Evolutionary conservation across 345 rosid species (phyloP).

Genomic region (Gossypium arboreum): DNA sequence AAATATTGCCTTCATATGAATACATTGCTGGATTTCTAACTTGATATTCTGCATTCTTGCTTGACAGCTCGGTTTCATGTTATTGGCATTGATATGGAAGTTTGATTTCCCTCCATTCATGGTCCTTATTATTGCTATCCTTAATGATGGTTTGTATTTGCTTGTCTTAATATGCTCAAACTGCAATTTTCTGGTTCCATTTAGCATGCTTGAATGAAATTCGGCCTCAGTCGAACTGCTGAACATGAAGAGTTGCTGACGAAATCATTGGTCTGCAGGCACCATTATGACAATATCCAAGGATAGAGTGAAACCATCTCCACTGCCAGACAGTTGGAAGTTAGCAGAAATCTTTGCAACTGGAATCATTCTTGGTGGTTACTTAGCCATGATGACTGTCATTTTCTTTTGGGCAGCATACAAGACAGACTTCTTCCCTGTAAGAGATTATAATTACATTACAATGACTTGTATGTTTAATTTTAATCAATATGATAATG

Average conservation of each 20-base stretch:
- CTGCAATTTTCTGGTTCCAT: neutral
- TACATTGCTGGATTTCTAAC: neutral
- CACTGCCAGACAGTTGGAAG: constrained; percentile 62
- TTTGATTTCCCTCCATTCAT: constrained; percentile 70
- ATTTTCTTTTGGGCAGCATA: constrained; percentile 66
- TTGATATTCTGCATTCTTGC: neutral
- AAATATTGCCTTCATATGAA: neutral
- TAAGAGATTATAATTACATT: constrained; percentile 22
- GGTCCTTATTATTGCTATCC: constrained; percentile 61
- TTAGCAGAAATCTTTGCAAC: constrained; percentile 54
- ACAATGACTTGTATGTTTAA: neutral
- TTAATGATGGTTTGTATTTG: constrained; percentile 45
- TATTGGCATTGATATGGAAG: constrained; percentile 62
- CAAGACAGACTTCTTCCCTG: constrained; percentile 50
- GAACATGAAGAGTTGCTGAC: neutral
- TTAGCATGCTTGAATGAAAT: neutral
- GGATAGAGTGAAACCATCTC: constrained; percentile 63
- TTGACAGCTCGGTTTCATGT: constrained; percentile 58
- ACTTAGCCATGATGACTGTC: constrained; percentile 64
- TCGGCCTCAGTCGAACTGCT: neutral
- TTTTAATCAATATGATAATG: neutral
- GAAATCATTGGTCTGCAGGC: constrained; percentile 25
- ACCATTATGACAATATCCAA: constrained; percentile 65
- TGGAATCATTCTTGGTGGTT: constrained; percentile 54
- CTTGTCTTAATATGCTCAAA: neutral